phyloP scores from a whole-genome alignment of 306 rosid genomes.

The Quillaja saponaria region DNA sequence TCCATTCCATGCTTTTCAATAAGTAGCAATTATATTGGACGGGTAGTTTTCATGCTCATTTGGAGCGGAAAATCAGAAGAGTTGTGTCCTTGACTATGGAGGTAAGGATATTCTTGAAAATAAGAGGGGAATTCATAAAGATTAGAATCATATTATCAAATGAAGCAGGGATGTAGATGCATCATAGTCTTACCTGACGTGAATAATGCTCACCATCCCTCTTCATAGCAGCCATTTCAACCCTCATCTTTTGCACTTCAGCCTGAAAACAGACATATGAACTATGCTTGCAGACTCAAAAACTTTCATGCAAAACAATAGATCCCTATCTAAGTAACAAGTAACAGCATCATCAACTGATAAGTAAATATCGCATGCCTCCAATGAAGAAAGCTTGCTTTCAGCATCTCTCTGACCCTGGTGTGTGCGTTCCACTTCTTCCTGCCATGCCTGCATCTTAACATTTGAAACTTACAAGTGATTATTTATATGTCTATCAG shows the following conservation, averaged over 20 bases:
- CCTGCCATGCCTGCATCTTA: conserved; percentile 95
- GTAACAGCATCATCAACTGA: conserved; percentile 4
- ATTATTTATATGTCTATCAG: conserved; percentile 18
- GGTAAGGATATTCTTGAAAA: conserved; percentile 2
- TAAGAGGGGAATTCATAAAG: conserved; percentile 7
- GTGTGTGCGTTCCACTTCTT: conserved; percentile 94
- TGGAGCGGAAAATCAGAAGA: neutral
- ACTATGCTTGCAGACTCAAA: conserved; percentile 19
- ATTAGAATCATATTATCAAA: too few species aligned
- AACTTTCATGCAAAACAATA: conserved; percentile 20
- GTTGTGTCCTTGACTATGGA: neutral
- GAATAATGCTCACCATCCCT: conserved; percentile 99
- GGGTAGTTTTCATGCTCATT: conserved; percentile 7
- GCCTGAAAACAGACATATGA: conserved; percentile 56
- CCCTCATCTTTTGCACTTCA: conserved; percentile 88
- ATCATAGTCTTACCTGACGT: conserved; percentile 66
- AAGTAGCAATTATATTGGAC: conserved; percentile 12
- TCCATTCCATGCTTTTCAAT: too few species aligned
- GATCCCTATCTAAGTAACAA: conserved; percentile 22
- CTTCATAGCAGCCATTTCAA: conserved; percentile 99
- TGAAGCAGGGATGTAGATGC: neutral
- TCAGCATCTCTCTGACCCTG: conserved; percentile 98
- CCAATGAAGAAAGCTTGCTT: conserved; percentile 80
- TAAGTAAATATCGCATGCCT: conserved; percentile 49
- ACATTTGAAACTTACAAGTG: conserved; percentile 25